Conservation (phyloP, 768 basidiomycete genomes). For the Rhodotorula taiwanensis region DNA sequence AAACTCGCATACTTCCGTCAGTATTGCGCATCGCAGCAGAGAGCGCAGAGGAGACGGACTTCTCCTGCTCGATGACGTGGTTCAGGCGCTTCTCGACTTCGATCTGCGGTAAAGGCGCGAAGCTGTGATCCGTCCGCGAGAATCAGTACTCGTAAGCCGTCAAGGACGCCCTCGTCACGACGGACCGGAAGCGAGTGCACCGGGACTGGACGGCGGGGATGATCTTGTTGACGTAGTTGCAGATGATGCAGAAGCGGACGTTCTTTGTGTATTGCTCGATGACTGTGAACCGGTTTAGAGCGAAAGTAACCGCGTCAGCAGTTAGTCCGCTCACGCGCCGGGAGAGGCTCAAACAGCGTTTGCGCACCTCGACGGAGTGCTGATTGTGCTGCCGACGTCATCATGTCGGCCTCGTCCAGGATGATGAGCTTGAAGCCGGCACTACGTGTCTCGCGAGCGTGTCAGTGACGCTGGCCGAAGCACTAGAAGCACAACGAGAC, state of each 20-base stretch:
- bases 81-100: slow-evolving; percentile 80
- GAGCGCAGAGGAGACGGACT: slow-evolving; percentile 37
- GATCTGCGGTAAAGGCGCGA: slow-evolving; percentile 76
- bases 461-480: too few relatives aligned
- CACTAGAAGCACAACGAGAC: background rate
- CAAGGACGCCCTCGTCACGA: too few relatives aligned
- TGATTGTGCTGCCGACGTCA: slow-evolving; percentile 95
- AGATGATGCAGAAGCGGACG: slow-evolving; percentile 98
- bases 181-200: slow-evolving; percentile 79
- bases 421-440: slow-evolving; percentile 97
- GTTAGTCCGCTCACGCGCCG: too few relatives aligned
- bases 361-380: slow-evolving; percentile 69
- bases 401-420: slow-evolving; percentile 99
- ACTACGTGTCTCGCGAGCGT: too few relatives aligned
- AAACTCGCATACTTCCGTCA: too few relatives aligned
- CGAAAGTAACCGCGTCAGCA: too few relatives aligned
- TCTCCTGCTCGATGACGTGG: slow-evolving; percentile 71
- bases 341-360: background rate
- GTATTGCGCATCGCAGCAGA: slow-evolving; percentile 4
- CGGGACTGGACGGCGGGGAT: slow-evolving; percentile 96
- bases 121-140: slow-evolving; percentile 44
- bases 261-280: slow-evolving; percentile 99
- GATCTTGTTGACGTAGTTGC: slow-evolving; percentile 99
- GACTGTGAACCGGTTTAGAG: slow-evolving; percentile 52
- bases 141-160: too few relatives aligned